A percentile compares a stretch with the other conserved stretches of the same genome.
Conservation (phyloP, 345 rosid genomes). For the Pugionium dolabratum region DNA sequence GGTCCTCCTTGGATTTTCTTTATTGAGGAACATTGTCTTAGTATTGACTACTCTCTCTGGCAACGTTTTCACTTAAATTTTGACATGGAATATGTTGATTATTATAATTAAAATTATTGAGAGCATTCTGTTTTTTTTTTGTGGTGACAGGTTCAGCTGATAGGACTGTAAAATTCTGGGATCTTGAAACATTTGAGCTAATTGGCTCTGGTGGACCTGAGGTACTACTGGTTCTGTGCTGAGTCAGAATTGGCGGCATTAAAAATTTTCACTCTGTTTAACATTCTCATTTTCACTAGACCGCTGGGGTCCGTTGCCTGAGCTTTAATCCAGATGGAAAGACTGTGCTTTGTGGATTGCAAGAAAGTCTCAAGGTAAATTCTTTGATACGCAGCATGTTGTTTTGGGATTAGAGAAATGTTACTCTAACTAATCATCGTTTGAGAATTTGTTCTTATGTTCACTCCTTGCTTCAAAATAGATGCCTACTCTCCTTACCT, state of each 20-base stretch:
- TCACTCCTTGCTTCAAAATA: neutral
- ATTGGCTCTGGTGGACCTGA: slow-evolving; percentile 95
- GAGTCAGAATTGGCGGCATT: slow-evolving; percentile 14
- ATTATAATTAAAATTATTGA: neutral
- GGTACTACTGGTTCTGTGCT: slow-evolving; percentile 49
- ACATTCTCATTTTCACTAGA: slow-evolving; percentile 47
- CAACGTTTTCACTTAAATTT: neutral
- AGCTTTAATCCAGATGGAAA: slow-evolving; percentile 95
- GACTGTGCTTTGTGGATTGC: slow-evolving; percentile 90
- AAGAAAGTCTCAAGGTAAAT: slow-evolving; percentile 83
- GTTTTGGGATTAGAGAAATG: neutral
- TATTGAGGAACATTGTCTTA: neutral
- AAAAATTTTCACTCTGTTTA: neutral
- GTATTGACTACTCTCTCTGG: slow-evolving; percentile 11
- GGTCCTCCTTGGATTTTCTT: neutral
- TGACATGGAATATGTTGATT: neutral
- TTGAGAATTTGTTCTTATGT: slow-evolving; percentile 2
- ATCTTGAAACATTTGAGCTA: slow-evolving; percentile 95
- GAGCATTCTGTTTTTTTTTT: slow-evolving; percentile 20
- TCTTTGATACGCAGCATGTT: slow-evolving; percentile 8
- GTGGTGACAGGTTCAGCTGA: slow-evolving; percentile 81
- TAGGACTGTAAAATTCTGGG: slow-evolving; percentile 97
- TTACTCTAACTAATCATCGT: neutral
- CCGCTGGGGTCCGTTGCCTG: slow-evolving; percentile 87
- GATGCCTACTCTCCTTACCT: slow-evolving; percentile 2